Evolutionary conservation across 257 asterid species (phyloP).

Genomic region (Nicotiana sylvestris): DNA sequence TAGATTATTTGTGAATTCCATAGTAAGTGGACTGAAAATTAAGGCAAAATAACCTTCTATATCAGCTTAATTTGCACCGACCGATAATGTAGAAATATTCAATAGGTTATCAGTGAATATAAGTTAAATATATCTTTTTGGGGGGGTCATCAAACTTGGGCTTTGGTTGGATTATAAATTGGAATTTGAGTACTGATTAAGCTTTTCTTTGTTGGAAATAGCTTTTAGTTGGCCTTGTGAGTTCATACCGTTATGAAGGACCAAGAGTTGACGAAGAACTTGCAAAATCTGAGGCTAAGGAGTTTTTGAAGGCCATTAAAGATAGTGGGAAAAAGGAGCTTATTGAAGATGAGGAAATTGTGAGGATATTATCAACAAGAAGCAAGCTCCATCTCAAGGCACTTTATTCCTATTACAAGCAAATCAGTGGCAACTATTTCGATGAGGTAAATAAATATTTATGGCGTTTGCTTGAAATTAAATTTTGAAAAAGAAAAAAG

Average conservation of each 20-base stretch:
- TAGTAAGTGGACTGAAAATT: no score
- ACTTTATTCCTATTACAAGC: constrained; percentile 55
- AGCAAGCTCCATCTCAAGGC: constrained; percentile 61
- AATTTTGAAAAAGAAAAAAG: no score
- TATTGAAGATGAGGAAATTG: constrained; percentile 44
- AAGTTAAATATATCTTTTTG: background rate
- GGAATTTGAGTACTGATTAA: background rate
- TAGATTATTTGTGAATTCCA: no score
- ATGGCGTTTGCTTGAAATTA: no score
- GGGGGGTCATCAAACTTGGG: background rate
- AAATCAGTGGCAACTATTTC: constrained; percentile 42
- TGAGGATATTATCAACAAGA: constrained; percentile 63
- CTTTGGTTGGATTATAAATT: background rate
- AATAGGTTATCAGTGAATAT: background rate
- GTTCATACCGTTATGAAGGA: constrained; percentile 80
- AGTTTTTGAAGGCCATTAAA: constrained; percentile 31
- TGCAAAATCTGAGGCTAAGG: constrained; percentile 66
- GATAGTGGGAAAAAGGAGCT: constrained; percentile 15
- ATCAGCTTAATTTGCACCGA: background rate
- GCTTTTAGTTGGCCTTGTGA: constrained; percentile 67
- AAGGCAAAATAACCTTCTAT: no score
- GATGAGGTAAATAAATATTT: constrained; percentile 44
- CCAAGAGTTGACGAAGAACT: constrained; percentile 42
- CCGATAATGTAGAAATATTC: background rate
- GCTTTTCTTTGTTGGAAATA: constrained; percentile 16